Base-by-base conservation (phyloP, 2,329 filamentous ascomycete genomes). In the Aureobasidium sp. region DNA sequence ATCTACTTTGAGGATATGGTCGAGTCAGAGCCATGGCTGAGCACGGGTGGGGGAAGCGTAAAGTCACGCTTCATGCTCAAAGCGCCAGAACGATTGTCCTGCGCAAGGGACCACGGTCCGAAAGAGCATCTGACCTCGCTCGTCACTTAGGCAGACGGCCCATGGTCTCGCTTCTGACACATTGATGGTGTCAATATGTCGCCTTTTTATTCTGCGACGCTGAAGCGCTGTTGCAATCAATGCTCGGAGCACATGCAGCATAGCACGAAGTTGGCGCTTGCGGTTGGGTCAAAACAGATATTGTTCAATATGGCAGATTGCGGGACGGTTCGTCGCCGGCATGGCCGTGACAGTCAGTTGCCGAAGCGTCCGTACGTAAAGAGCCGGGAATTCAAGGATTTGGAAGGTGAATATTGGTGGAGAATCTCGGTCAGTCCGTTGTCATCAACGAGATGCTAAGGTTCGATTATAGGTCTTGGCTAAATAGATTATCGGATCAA, bases 311-410 rank as follows among this genome's bases (percentile, higher is more conserved):
- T 47, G 26, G 43, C 55, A 59, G 55, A 48, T 59, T 59, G 55
- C 55, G 55, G 55, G 29, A 59, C 55, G 43, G 55, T 59, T 59
- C 55, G 43, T 37, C 39, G 32, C 32, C 43, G 55, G 34, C 29
- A 39, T 37, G 32, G 32, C 29, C 43, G 24, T 2, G 43, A 37
- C 20, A 43, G 55, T 43, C 20, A 43, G 55, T 43, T 59, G 13
- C 34, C 46, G 32, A 39, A 57, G 53, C 53, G 53, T 57, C 48
- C 55, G 55, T 20, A 20, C 55, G 55, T 48, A 37, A 48, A 39
- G 43, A 39, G 43, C 41, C 55, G 39, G 20, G 9, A 7, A 17
- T 13, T 34, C 3, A n/a, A 24, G 39, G 6, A 15, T 46, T 44
- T 37, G 41, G 27, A 46, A 34, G 27, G 2, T 24, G 9, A 13